Evolutionary conservation across 169 alveolate genomes (phyloP).

Genomic region (Perkinsus olseni): DNA sequence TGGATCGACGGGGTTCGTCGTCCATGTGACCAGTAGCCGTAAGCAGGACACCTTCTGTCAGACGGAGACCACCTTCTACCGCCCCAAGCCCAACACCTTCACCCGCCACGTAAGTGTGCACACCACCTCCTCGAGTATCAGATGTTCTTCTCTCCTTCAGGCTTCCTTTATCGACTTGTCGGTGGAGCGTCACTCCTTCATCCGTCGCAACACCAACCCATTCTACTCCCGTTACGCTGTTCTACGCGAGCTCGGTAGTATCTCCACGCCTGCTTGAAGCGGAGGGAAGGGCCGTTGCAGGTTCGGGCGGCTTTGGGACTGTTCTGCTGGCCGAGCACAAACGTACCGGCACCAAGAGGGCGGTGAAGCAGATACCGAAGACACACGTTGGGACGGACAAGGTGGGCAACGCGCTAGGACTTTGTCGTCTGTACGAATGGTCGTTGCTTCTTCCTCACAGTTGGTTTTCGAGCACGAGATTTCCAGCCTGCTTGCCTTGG

Average conservation of each 20-base stretch:
- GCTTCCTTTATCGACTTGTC: neutral
- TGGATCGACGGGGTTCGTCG: neutral
- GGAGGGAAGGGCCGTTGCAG: too few species aligned
- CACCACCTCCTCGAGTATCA: neutral
- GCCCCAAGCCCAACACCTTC: neutral
- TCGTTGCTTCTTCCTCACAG: neutral
- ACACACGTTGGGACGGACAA: neutral
- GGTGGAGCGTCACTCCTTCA: neutral
- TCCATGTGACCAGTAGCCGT: neutral
- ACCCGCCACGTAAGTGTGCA: neutral
- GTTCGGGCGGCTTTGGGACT: neutral
- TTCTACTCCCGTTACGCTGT: neutral
- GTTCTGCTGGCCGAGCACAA: constrained; percentile 9
- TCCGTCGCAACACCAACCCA: neutral
- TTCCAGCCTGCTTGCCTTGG: constrained; percentile 27
- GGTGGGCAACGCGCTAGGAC: neutral
- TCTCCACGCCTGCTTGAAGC: too few species aligned
- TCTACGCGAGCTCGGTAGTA: neutral
- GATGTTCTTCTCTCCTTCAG: neutral
- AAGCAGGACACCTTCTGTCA: neutral
- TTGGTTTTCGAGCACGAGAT: constrained; percentile 24
- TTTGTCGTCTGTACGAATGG: too few species aligned
- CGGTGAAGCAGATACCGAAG: constrained; percentile 10
- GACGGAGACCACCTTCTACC: neutral
- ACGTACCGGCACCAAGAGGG: neutral